Evolutionary conservation across 2,329 filamentous ascomycete genomes (phyloP).

Genomic region (Epichloe gansuensis): DNA sequence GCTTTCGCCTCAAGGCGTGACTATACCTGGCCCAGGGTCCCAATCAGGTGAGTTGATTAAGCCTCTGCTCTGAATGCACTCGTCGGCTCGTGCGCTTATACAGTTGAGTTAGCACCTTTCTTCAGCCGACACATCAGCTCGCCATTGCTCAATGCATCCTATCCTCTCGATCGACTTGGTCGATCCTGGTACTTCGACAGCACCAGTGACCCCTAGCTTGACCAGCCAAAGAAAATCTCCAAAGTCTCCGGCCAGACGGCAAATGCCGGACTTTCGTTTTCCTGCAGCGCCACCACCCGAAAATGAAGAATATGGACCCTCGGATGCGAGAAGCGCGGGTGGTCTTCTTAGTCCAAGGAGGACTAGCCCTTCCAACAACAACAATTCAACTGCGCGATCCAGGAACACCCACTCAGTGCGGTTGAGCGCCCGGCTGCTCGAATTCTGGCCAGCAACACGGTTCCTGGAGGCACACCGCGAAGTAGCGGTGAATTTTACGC

Average conservation of each 20-base stretch:
- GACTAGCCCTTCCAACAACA: conserved; percentile 19
- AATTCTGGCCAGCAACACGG: conserved; percentile 66
- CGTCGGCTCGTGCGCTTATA: not conserved
- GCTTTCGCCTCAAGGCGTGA: conserved; percentile 32
- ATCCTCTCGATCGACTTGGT: conserved; percentile 36
- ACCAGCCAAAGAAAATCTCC: conserved; percentile 27
- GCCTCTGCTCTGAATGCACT: not conserved
- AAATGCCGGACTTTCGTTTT: conserved; percentile 45
- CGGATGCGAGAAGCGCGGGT: conserved; percentile 22
- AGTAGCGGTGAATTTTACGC: conserved; percentile 95
- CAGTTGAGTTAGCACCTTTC: conserved; percentile 17
- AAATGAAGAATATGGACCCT: conserved; percentile 18
- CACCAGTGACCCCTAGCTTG: conserved; percentile 32
- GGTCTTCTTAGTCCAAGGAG: conserved; percentile 28
- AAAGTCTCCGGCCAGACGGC: conserved; percentile 10
- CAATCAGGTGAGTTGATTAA: conserved; percentile 25
- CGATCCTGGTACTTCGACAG: conserved; percentile 30
- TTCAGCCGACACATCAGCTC: conserved; percentile 34
- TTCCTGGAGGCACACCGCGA: conserved; percentile 63
- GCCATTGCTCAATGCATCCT: conserved; percentile 43
- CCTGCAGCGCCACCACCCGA: conserved; percentile 34
- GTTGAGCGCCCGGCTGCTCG: conserved; percentile 49
- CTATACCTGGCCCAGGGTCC: conserved; percentile 32
- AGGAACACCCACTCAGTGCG: conserved; percentile 37
- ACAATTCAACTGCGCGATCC: conserved; percentile 25